These are phyloP conservation scores for Yarrowia osloensis DNA, from an alignment of 805 yeast species.

Conservation along the genomic window DNA sequence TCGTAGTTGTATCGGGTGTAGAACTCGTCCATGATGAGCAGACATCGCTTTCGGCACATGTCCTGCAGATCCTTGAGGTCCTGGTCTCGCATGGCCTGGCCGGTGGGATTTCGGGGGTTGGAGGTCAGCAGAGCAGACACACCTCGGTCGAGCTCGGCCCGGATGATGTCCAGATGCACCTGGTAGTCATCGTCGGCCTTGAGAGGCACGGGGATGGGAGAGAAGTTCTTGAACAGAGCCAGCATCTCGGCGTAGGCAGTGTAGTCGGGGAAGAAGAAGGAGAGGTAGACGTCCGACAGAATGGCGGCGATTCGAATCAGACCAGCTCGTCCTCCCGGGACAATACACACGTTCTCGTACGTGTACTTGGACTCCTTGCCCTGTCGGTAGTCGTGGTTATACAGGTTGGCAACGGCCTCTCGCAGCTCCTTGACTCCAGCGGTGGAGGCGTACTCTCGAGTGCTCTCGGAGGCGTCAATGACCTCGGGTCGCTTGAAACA, in stretches of 20 bases:
- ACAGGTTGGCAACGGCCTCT: constrained; percentile 59
- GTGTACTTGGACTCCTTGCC: constrained; percentile 55
- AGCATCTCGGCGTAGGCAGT: constrained; percentile 69
- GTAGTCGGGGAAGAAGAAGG: constrained; percentile 63
- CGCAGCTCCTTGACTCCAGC: constrained; percentile 58
- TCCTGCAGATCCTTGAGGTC: constrained; percentile 54
- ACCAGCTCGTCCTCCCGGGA: constrained; percentile 68
- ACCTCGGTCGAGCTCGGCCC: constrained; percentile 56
- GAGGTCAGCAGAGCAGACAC: constrained; percentile 56
- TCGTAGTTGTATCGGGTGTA: constrained; percentile 59
- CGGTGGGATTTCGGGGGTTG: constrained; percentile 66
- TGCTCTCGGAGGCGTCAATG: constrained; percentile 51
- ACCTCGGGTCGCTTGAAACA: constrained; percentile 56
- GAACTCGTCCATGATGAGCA: constrained; percentile 65
- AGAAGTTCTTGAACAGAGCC: constrained; percentile 55
- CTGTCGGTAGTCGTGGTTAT: constrained; percentile 56
- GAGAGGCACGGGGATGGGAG: constrained; percentile 64
- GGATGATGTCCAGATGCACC: constrained; percentile 54
- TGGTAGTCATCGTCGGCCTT: constrained; percentile 58
- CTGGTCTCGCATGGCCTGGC: constrained; percentile 51
- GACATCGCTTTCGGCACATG: constrained; percentile 54
- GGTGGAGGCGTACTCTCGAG: constrained; percentile 61
- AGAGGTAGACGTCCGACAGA: constrained; percentile 57
- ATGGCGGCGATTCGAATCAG: constrained; percentile 63
- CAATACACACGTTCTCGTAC: constrained; percentile 59